phyloP scores from a whole-genome alignment of 1,284 basidiomycete genomes.

The Tilletia caries region DNA sequence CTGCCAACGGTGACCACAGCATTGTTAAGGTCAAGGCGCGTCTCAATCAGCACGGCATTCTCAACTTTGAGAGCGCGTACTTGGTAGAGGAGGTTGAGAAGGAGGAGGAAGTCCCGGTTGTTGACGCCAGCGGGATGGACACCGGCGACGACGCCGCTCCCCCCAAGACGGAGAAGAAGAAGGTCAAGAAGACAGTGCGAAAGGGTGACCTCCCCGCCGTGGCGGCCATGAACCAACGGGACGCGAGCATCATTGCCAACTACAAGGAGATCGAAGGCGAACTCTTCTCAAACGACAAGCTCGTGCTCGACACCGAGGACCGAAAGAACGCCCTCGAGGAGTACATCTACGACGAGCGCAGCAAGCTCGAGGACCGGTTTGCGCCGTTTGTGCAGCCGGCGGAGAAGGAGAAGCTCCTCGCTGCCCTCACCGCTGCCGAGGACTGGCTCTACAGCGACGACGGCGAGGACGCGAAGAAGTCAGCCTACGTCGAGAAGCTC shows the following conservation, averaged over 20 bases:
- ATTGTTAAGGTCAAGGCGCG: constrained; percentile 54
- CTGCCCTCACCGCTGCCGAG: constrained; percentile 44
- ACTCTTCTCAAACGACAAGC: constrained; percentile 52
- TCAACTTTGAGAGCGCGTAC: constrained; percentile 53
- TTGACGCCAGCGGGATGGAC: constrained; percentile 41
- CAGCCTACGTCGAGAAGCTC: constrained; percentile 46
- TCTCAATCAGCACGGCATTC: constrained; percentile 51
- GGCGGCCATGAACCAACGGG: constrained; percentile 40
- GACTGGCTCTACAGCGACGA: constrained; percentile 54
- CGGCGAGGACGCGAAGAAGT: constrained; percentile 52
- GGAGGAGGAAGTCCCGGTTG: constrained; percentile 51
- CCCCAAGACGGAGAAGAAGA: constrained; percentile 50
- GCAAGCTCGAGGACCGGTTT: constrained; percentile 51
- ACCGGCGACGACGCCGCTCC: constrained; percentile 28
- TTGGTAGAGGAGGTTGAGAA: constrained; percentile 52
- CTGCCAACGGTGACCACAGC: constrained; percentile 50
- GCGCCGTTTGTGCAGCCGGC: constrained; percentile 41
- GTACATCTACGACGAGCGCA: constrained; percentile 53
- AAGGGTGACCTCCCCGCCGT: constrained; percentile 48
- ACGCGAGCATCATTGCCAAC: constrained; percentile 35
- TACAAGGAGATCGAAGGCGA: constrained; percentile 50
- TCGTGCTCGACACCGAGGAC: constrained; percentile 50
- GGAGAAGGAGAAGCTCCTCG: constrained; percentile 50
- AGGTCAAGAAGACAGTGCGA: constrained; percentile 53
- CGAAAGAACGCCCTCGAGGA: constrained; percentile 53